Conservation (phyloP, 345 rosid species). For the Populus ilicifolia region DNA sequence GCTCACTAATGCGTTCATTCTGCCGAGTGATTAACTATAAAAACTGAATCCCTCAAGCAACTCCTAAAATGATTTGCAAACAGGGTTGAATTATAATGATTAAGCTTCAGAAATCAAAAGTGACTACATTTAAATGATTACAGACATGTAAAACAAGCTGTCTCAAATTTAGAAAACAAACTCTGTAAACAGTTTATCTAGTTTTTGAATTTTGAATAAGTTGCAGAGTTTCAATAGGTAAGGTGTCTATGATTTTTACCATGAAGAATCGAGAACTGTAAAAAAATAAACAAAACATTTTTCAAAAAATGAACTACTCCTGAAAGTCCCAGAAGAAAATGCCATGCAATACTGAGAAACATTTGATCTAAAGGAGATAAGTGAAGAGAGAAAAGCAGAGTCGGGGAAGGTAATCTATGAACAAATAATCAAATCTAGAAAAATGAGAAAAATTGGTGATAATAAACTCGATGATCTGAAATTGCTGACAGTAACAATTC, state of each 20-base stretch:
- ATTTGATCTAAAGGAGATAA: not conserved
- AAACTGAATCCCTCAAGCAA: not conserved
- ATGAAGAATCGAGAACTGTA: not conserved
- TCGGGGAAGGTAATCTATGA: not conserved
- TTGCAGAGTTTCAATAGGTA: not conserved
- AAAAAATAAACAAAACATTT: not conserved
- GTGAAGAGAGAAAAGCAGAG: not conserved
- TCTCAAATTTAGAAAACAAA: not conserved
- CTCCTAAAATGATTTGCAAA: not conserved
- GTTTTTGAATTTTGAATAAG: not conserved
- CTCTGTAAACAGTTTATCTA: not conserved
- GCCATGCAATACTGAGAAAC: not conserved
- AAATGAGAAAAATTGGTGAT: no score
- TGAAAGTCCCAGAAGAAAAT: not conserved
- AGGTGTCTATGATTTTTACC: not conserved
- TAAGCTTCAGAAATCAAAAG: not conserved
- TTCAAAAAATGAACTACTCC: not conserved
- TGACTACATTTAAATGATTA: not conserved
- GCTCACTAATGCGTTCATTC: not conserved
- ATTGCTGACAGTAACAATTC: no score
- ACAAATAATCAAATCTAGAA: not conserved
- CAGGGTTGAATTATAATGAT: not conserved
- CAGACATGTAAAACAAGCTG: not conserved
- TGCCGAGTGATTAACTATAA: not conserved
- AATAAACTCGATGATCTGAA: no score